Percentiles rank a stretch among this genome's conserved stretches.
Conservation (phyloP, 163 green algal species). For the Coccomyxa subellipsoidea region DNA sequence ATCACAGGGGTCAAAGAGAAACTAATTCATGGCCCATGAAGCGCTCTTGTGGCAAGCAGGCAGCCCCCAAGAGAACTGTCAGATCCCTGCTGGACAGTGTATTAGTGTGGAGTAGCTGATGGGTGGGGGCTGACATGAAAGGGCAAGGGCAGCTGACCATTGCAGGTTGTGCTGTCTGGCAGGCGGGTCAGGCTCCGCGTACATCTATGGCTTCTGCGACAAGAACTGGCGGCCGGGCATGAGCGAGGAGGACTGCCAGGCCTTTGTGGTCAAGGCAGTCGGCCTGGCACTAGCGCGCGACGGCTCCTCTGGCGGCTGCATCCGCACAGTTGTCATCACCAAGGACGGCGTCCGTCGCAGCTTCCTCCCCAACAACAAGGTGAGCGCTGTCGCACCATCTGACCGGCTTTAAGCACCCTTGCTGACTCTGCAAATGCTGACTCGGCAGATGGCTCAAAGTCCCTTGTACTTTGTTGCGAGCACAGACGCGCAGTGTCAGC, state of each 20-base stretch:
- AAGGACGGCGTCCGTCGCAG: slow-evolving; percentile 42
- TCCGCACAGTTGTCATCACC: slow-evolving; percentile 52
- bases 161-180: neutral
- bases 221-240: slow-evolving; percentile 56
- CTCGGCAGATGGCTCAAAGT: too few relatives aligned
- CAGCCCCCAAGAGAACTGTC: too few relatives aligned
- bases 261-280: slow-evolving; percentile 64
- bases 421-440: too few relatives aligned
- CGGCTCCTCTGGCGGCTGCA: slow-evolving; percentile 61
- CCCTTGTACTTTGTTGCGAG: too few relatives aligned
- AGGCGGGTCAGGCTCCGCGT: slow-evolving; percentile 73
- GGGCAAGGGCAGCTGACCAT: neutral
- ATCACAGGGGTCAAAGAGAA: too few relatives aligned
- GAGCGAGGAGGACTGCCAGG: slow-evolving; percentile 55
- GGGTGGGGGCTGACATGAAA: too few relatives aligned
- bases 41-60: neutral
- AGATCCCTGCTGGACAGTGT: too few relatives aligned
- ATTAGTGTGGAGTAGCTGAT: too few relatives aligned
- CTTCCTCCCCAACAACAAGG: slow-evolving; percentile 36
- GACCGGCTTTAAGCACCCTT: too few relatives aligned
- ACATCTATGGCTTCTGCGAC: slow-evolving; percentile 76
- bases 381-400: too few relatives aligned
- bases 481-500: too few relatives aligned
- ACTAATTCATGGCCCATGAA: too few relatives aligned
- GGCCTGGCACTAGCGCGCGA: slow-evolving; percentile 76